A percentile compares a stretch with the other conserved stretches of the same genome.
These are phyloP conservation scores for Lantana camara DNA, from an alignment of 257 asterid species.

Conservation along the genomic window DNA sequence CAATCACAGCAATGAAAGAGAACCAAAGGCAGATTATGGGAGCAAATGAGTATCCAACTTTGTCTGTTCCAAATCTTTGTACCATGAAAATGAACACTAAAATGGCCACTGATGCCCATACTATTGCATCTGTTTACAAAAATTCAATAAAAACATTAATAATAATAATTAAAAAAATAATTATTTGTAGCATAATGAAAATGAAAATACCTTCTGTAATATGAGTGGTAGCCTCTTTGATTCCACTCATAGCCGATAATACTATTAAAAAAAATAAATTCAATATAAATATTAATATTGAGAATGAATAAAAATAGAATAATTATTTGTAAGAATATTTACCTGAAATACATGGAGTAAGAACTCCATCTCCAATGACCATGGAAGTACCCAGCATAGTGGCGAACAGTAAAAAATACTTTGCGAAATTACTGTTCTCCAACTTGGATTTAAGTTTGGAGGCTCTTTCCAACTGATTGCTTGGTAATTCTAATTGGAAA, in stretches of 20 bases:
- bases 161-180: too few relatives aligned
- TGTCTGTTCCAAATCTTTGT: slow-evolving; percentile 67
- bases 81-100: slow-evolving; percentile 41
- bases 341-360: slow-evolving; percentile 84
- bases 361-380: slow-evolving; percentile 86
- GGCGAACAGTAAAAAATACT: slow-evolving; percentile 42
- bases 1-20: slow-evolving; percentile 41
- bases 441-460: slow-evolving; percentile 37
- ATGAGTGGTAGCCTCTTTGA: slow-evolving; percentile 39
- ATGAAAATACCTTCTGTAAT: slow-evolving; percentile 42
- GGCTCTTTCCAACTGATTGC: slow-evolving; percentile 34
- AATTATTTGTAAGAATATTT: not conserved
- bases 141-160: not conserved
- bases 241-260: slow-evolving; percentile 62
- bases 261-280: slow-evolving; percentile 40
- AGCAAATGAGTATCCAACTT: slow-evolving; percentile 67
- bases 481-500: slow-evolving; percentile 42
- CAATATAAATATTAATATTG: too few relatives aligned
- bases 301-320: not conserved
- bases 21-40: slow-evolving; percentile 62
- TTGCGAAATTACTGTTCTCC: slow-evolving; percentile 44
- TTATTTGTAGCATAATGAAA: too few relatives aligned
- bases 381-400: slow-evolving; percentile 82
- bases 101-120: slow-evolving; percentile 53
- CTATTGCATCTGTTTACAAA: slow-evolving; percentile 1